Evolutionary conservation across 345 rosid species (phyloP), one percentile per base, ranked within the genome.

Genomic region (Salix arbutifolia): DNA sequence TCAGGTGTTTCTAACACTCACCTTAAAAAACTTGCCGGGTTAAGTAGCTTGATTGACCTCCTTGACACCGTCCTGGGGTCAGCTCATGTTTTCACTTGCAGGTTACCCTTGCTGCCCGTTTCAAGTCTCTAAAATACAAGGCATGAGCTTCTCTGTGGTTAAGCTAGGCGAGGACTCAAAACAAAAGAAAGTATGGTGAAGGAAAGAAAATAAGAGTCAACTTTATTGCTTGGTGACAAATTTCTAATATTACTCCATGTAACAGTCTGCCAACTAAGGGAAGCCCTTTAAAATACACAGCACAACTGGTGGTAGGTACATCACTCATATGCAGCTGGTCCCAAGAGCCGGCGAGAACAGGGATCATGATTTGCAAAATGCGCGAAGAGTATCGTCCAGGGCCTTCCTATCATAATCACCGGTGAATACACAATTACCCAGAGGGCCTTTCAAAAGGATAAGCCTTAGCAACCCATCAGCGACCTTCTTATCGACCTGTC

Each of bases 401-500:
- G 89, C 97, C 75, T 87, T 91, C 67, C 88, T 85, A 73, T 94
- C 97, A 73, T 94, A 94, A 77, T 94, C 99, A 13, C 98, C 98
- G 0, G 98, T 90, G 87, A 96, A 94, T 33, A 92, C 97, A 68
- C 97, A 96, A 77, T 89, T 93, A 78, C 99, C 97, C 11, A 91
- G 88, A 71, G 98, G 92, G 42, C 98, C 99, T 87, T 94, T 90
- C 64, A 96, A 85, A 74, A 96, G 95, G 83, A 96, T 94, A 69
- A 96, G 97, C 88, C 98, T 88, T 71, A 93, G 87, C 68, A 93
- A 74, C 67, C 99, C 99, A 69, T 96, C 99, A 9, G 99, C 98
- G 18, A 96, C 99, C 88, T 96, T 96, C 91, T 96, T 96, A 87
- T 96, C 99, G 38, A 93, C 98, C 99, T 96, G 86, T 73, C 79